Base-by-base conservation (phyloP, 768 basidiomycete species). In the Auricularia sp. region DNA sequence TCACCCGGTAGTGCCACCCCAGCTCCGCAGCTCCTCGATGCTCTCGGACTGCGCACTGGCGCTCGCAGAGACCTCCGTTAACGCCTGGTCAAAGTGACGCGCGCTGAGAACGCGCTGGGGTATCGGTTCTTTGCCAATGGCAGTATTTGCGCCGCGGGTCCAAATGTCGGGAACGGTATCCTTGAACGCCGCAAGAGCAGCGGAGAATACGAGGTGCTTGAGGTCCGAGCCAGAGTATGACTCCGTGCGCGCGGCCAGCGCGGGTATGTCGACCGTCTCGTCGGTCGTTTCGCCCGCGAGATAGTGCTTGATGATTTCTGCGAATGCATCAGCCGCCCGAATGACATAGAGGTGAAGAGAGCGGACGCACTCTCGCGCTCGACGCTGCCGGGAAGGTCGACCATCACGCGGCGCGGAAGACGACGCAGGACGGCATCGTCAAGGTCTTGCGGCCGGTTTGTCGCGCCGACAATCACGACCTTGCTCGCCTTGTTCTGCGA, bases 401-500 rank as follows among this genome's bases (percentile, higher is more conserved):
- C 69, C 36, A 75, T 66, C 2, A 76, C 33, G 47, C 75, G 63
- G 39, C 74, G 67, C 10, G 75, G 75, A 29, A 76, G 64, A 16
- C 75, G 71, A 54, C 75, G 64, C 3, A 76, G 68, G 11, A 76
- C 71, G 14, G 75, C 75, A 61, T 76, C 75, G 64, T 62, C 61
- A 1, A 62, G 43, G 42, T 62, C 61, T 11, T 70, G 71, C 18
- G 70, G 71, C 61, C 75, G 62, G 66, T 76, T 76, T 6, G 75
- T 75, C 4, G 74, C 74, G 10, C 74, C 75, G 14, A 76, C 69
- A 8, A 76, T 69, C 8, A 74, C 66, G 3, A 76, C 61, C 33
- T 71, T 62, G 44, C 70, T 68, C 36, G 74, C 71, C 64, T 67
- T 68, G 66, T 76, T 76, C 51, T 69, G 64, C 3, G 61, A 64